Conservation (phyloP, 768 basidiomycete genomes). For the Porphyrellus cyaneotinctus region DNA sequence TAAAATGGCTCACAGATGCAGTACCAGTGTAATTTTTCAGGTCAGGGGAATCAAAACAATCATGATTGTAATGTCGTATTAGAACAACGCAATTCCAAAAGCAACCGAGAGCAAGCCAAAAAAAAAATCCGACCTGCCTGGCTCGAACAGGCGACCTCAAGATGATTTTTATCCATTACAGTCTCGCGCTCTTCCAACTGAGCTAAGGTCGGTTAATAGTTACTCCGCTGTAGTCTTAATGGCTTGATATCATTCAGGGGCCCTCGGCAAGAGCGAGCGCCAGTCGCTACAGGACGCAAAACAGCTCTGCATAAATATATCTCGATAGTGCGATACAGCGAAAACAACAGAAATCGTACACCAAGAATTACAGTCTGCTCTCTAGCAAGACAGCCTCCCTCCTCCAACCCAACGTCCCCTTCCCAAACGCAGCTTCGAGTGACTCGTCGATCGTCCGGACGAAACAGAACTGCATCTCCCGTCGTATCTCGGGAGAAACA, state of each 20-base stretch:
- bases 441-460: slow-evolving; percentile 77
- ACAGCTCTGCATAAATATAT: not conserved
- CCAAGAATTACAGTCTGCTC: slow-evolving; percentile 41
- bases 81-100: no score
- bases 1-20: slow-evolving; percentile 20
- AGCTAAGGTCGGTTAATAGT: slow-evolving; percentile 26
- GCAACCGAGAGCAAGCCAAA: not conserved
- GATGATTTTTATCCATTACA: slow-evolving; percentile 38
- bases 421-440: slow-evolving; percentile 79
- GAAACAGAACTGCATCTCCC: slow-evolving; percentile 78
- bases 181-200: slow-evolving; percentile 52
- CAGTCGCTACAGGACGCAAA: no score
- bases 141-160: slow-evolving; percentile 61
- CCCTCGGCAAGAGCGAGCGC: no score
- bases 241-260: not conserved
- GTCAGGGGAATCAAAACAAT: no score
- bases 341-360: not conserved
- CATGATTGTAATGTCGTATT: no score
- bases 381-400: slow-evolving; percentile 48
- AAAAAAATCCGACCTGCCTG: slow-evolving; percentile 47
- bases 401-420: slow-evolving; percentile 63
- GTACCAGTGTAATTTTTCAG: not conserved
- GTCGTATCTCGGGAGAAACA: slow-evolving; percentile 65
- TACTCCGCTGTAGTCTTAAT: fast-evolving
- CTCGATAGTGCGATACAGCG: not conserved